A percentile compares a stretch with the other conserved stretches of the same genome.
phyloP scores from a whole-genome alignment of 495 filamentous ascomycete genomes.

The Alectoria sarmentosa region DNA sequence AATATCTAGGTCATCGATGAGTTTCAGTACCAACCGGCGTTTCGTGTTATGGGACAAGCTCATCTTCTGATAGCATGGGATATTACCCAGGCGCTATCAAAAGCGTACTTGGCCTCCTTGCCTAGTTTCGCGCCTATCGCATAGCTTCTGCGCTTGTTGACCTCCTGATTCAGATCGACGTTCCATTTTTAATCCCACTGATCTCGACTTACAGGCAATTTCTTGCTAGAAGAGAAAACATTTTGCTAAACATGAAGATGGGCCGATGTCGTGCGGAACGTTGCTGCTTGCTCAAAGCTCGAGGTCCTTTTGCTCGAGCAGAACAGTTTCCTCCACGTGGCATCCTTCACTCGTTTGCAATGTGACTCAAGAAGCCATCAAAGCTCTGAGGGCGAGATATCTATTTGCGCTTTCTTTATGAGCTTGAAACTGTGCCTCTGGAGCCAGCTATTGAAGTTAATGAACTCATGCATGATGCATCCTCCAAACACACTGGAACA shows the following conservation, averaged over 20 bases:
- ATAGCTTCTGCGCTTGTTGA: background rate
- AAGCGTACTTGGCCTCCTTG: background rate
- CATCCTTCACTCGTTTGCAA: background rate
- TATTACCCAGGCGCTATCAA: background rate
- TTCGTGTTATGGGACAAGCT: background rate
- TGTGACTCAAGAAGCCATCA: background rate
- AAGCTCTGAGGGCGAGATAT: background rate
- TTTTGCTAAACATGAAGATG: background rate
- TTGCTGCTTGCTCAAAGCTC: background rate
- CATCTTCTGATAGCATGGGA: background rate
- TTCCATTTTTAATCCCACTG: background rate
- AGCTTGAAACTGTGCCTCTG: background rate
- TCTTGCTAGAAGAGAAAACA: background rate
- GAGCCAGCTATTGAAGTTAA: background rate
- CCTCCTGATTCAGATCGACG: background rate
- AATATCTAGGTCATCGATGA: background rate
- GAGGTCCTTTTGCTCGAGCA: background rate
- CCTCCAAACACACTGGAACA: background rate
- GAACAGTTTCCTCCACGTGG: background rate
- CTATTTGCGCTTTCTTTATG: background rate
- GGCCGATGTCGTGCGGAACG: background rate
- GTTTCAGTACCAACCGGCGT: background rate
- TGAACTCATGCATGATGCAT: background rate
- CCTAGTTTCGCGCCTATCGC: background rate
- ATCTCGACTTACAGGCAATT: background rate